Conservation (phyloP, 2,329 filamentous ascomycete species). For the Cordyceps fumosorosea region DNA sequence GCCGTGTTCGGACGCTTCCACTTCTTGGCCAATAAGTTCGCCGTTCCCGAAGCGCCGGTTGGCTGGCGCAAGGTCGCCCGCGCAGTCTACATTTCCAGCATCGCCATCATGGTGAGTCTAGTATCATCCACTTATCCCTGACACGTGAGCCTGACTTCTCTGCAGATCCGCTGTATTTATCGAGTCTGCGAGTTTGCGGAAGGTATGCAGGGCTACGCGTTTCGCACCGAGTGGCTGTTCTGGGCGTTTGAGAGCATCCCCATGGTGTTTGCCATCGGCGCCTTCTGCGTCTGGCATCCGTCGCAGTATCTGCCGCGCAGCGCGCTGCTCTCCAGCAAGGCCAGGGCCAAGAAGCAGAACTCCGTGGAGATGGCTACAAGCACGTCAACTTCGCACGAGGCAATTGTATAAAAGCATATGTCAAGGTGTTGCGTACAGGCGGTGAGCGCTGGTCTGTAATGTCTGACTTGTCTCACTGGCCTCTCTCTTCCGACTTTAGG, state of each 20-base stretch:
- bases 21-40: constrained; percentile 20
- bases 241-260: constrained; percentile 45
- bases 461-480: too few species aligned
- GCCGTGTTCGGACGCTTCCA: constrained; percentile 34
- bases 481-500: too few species aligned
- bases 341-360: background rate
- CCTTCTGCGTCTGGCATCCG: constrained; percentile 45
- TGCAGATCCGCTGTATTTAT: constrained; percentile 43
- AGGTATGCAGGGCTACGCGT: constrained; percentile 43
- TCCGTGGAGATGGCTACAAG: background rate
- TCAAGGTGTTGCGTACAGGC: background rate
- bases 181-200: constrained; percentile 47
- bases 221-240: constrained; percentile 46
- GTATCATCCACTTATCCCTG: too few species aligned
- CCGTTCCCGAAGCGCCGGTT: constrained; percentile 21
- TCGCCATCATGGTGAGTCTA: constrained; percentile 36
- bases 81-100: constrained; percentile 38
- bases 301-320: constrained; percentile 28
- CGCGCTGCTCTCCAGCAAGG: background rate
- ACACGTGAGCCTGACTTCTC: background rate
- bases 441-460: too few species aligned
- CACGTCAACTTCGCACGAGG: background rate
- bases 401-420: background rate
- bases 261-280: constrained; percentile 38
- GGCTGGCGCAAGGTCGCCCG: constrained; percentile 33